These are phyloP conservation scores for Prunus yedoensis DNA, from an alignment of 331 rosid species.

Conservation along the genomic window DNA sequence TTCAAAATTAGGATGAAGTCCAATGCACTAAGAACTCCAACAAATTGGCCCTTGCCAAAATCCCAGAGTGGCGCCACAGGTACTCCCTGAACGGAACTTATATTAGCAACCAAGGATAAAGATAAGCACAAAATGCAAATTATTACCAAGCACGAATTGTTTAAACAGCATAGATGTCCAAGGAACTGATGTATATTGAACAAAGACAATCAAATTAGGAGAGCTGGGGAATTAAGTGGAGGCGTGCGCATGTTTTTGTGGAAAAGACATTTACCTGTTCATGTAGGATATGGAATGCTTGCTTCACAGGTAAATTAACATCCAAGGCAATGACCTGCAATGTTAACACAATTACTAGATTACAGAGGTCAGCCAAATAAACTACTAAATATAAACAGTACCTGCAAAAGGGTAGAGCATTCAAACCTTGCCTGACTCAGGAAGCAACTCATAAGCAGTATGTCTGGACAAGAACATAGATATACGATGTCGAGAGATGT, in stretches of 20 bases:
- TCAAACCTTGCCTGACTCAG: slow-evolving; percentile 99
- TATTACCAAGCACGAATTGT: slow-evolving; percentile 22
- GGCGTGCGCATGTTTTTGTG: neutral
- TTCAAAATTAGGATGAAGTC: slow-evolving; percentile 92
- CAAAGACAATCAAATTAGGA: neutral
- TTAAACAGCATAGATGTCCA: neutral
- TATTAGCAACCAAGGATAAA: slow-evolving; percentile 24
- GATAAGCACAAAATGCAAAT: slow-evolving; percentile 16
- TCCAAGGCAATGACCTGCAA: slow-evolving; percentile 84
- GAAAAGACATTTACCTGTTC: slow-evolving; percentile 67
- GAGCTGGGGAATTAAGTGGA: slow-evolving; percentile 2
- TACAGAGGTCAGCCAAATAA: slow-evolving; percentile 1
- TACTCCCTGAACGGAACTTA: slow-evolving; percentile 63
- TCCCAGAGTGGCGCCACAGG: slow-evolving; percentile 97
- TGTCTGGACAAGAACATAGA: slow-evolving; percentile 70
- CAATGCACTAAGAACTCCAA: slow-evolving; percentile 86
- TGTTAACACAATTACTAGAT: slow-evolving; percentile 23
- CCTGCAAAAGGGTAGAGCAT: slow-evolving; percentile 31
- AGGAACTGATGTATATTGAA: neutral
- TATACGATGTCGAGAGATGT: slow-evolving; percentile 70
- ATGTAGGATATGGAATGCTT: slow-evolving; percentile 88
- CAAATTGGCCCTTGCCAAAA: slow-evolving; percentile 68
- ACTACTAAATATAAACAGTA: neutral
- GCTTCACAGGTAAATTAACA: slow-evolving; percentile 82
- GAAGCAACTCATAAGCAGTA: slow-evolving; percentile 88